A percentile compares a stretch with the other conserved stretches of the same genome.
These are phyloP conservation scores for Sphagnum tenellum DNA, from an alignment of 225 moss, liverwort and hornwort species.

Conservation along the genomic window DNA sequence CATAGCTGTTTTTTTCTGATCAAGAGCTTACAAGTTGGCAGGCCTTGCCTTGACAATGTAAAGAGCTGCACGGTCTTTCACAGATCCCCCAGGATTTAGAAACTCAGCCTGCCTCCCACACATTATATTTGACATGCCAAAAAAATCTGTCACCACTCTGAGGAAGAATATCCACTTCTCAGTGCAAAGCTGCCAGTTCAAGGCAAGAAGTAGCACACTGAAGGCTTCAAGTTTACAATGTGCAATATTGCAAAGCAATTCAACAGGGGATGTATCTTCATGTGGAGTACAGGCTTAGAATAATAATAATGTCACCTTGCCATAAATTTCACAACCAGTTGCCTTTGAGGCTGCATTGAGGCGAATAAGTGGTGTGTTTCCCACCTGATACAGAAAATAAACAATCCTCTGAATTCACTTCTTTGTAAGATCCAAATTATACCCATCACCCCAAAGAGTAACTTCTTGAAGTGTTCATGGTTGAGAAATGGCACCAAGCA, in stretches of 20 bases:
- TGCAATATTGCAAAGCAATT: too few species aligned
- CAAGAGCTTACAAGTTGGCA: background rate
- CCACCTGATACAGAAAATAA: constrained; percentile 28
- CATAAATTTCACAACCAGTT: constrained; percentile 94
- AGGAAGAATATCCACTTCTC: too few species aligned
- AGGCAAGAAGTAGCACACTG: background rate
- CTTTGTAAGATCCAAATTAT: too few species aligned
- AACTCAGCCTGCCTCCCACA: constrained; percentile 53
- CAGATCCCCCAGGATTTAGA: constrained; percentile 90
- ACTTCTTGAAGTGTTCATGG: background rate
- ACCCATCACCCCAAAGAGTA: background rate
- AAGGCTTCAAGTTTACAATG: background rate
- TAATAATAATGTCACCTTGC: constrained; percentile 33
- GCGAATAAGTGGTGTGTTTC: constrained; percentile 82
- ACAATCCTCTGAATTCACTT: too few species aligned
- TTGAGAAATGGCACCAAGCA: background rate
- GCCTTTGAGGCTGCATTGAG: constrained; percentile 81
- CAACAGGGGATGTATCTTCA: too few species aligned
- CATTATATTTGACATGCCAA: too few species aligned
- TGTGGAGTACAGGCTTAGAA: too few species aligned
- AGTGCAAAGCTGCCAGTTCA: background rate
- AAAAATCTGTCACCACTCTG: too few species aligned
- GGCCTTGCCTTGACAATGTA: constrained; percentile 64
- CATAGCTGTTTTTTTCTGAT: too few species aligned
- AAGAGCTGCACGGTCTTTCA: constrained; percentile 91